A percentile compares a stretch with the other conserved stretches of the same genome.
phyloP scores from a whole-genome alignment of 1,284 basidiomycete species.

The Chalciporus piperatoides region DNA sequence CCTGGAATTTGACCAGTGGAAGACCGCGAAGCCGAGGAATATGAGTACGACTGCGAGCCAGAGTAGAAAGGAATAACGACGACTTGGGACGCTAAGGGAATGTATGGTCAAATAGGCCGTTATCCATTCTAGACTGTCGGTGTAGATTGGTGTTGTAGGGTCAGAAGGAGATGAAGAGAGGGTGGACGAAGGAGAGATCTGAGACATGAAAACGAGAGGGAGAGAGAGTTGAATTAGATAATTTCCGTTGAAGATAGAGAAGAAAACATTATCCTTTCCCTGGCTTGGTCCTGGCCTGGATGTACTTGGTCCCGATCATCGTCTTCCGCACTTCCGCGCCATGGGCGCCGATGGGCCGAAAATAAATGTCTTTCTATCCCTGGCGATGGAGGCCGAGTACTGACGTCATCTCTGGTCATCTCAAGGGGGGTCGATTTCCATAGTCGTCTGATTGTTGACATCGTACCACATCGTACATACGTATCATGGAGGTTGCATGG shows the following conservation, averaged over 20 bases:
- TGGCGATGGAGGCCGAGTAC: background rate
- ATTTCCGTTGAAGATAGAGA: background rate
- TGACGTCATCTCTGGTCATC: background rate
- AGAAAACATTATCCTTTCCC: no score
- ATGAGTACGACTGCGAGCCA: slow-evolving; percentile 47
- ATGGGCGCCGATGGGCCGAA: background rate
- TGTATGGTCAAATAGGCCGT: slow-evolving; percentile 54
- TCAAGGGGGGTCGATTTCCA: no score
- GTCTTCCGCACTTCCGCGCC: no score
- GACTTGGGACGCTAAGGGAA: slow-evolving; percentile 46
- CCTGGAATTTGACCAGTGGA: slow-evolving; percentile 41
- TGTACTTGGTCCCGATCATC: background rate
- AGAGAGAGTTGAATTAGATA: background rate
- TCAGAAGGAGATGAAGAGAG: slow-evolving; percentile 33
- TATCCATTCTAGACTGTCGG: slow-evolving; percentile 50
- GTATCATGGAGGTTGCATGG: no score
- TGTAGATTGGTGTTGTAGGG: slow-evolving; percentile 44
- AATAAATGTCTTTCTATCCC: background rate
- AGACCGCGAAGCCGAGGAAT: slow-evolving; percentile 38
- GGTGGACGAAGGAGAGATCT: slow-evolving; percentile 11
- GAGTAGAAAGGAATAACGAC: slow-evolving; percentile 54
- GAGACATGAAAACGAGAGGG: background rate
- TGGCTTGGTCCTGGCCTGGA: no score
- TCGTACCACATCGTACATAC: no score
- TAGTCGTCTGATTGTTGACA: no score